Conservation (phyloP, 2,329 filamentous ascomycete genomes). For the Cadophora luteo-olivacea region DNA sequence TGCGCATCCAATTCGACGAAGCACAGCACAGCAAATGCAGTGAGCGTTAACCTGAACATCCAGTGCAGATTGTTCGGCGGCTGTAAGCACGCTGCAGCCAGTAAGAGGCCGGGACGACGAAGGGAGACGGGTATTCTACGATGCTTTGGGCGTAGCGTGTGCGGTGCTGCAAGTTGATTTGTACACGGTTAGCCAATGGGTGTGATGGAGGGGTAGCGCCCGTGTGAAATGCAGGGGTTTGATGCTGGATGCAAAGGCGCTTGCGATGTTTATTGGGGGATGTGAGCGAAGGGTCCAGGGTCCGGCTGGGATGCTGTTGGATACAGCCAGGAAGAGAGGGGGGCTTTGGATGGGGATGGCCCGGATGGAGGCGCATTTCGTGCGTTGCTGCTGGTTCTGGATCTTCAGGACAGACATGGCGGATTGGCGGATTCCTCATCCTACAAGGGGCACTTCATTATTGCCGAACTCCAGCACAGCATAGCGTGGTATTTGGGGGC, state of each 20-base stretch:
- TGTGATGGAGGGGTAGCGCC: neutral
- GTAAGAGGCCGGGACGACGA: neutral
- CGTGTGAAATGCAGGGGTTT: neutral
- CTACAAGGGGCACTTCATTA: neutral
- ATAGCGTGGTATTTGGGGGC: neutral
- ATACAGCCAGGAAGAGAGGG: neutral
- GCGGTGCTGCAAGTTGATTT: neutral
- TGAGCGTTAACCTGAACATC: slow-evolving; percentile 9
- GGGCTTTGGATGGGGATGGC: neutral
- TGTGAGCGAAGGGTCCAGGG: neutral
- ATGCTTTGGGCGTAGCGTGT: neutral
- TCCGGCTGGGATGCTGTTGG: neutral
- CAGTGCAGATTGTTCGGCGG: slow-evolving; percentile 20
- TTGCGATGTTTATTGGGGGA: neutral
- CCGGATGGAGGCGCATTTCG: too few relatives aligned
- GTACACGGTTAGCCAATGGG: neutral
- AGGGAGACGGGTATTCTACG: slow-evolving; percentile 10
- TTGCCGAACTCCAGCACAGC: neutral
- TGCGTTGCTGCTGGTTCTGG: neutral
- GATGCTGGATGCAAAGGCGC: neutral
- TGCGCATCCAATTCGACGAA: slow-evolving; percentile 6
- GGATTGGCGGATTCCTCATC: neutral
- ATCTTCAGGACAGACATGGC: neutral
- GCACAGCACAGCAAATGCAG: slow-evolving; percentile 1
- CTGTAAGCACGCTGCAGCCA: slow-evolving; percentile 15